A percentile compares a stretch with the other conserved stretches of the same genome.
Evolutionary conservation across 345 rosid genomes (phyloP).

Genomic region (Citrus unshiu): DNA sequence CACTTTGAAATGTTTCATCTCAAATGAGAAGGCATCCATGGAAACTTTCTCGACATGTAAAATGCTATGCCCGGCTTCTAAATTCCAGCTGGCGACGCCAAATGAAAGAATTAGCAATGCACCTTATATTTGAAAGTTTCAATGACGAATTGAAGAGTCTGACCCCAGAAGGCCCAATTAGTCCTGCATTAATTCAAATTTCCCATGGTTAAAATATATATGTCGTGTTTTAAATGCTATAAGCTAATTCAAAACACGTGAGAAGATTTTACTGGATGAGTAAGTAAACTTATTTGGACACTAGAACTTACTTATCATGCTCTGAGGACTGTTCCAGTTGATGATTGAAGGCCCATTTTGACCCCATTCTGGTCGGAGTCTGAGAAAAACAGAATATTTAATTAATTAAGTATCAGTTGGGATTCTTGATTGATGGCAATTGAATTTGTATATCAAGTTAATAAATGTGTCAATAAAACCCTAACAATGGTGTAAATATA

Average conservation of each 20-base stretch:
- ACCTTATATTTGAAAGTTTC: slow-evolving; percentile 3
- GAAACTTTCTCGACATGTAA: neutral
- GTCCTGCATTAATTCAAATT: slow-evolving; percentile 7
- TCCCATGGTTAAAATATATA: neutral
- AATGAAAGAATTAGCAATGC: slow-evolving; percentile 31
- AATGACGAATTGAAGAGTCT: neutral
- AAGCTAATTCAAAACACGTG: neutral
- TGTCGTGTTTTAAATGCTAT: neutral
- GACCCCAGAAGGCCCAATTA: neutral
- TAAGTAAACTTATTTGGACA: neutral
- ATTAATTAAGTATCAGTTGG: neutral
- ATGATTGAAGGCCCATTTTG: slow-evolving; percentile 20
- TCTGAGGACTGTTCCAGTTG: slow-evolving; percentile 9
- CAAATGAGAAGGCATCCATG: neutral
- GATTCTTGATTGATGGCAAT: neutral
- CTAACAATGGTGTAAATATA: neutral
- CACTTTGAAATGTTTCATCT: neutral
- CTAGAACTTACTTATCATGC: slow-evolving; percentile 19
- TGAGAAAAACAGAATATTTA: neutral
- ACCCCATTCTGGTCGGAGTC: slow-evolving; percentile 15
- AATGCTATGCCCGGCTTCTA: neutral
- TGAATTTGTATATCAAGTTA: neutral
- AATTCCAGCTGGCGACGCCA: slow-evolving; percentile 14
- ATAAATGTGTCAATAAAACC: neutral
- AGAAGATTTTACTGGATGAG: neutral